Percentiles rank a stretch among this genome's conserved stretches.
Conservation (phyloP, 2,329 filamentous ascomycete species). For the Colletotrichum sp. region DNA sequence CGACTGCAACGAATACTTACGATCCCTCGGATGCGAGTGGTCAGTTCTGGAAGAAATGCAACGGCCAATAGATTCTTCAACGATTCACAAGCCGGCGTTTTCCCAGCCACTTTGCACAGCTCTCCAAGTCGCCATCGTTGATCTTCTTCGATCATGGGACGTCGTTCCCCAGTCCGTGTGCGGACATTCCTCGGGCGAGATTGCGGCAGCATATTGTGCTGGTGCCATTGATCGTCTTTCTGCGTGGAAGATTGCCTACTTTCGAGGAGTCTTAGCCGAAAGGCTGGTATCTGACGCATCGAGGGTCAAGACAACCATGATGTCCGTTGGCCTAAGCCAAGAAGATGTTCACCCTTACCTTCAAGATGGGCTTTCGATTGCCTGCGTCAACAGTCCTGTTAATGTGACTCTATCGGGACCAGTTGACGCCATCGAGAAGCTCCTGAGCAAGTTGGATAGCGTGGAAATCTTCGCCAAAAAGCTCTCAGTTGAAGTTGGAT, state of each 20-base stretch:
- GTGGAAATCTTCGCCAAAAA: constrained; percentile 37
- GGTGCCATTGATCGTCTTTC: constrained; percentile 38
- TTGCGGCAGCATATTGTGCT: constrained; percentile 47
- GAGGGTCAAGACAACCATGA: neutral
- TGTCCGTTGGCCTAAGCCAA: neutral
- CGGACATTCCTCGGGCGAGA: constrained; percentile 52
- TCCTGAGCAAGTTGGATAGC: constrained; percentile 25
- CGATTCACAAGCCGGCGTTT: constrained; percentile 38
- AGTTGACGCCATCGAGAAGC: constrained; percentile 33
- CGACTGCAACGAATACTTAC: constrained; percentile 5
- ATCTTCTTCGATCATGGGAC: constrained; percentile 38
- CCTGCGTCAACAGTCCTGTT: constrained; percentile 48
- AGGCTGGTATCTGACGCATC: neutral
- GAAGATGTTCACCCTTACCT: constrained; percentile 32
- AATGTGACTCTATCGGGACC: constrained; percentile 51
- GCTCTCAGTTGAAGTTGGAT: constrained; percentile 43
- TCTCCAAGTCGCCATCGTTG: constrained; percentile 45
- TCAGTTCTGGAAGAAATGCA: constrained; percentile 40
- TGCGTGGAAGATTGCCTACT: constrained; percentile 47
- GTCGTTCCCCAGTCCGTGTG: constrained; percentile 38
- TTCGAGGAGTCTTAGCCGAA: constrained; percentile 34
- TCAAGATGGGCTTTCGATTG: constrained; percentile 33
- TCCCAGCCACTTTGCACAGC: constrained; percentile 46
- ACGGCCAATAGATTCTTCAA: constrained; percentile 19
- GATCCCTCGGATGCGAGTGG: constrained; percentile 35